Evolutionary conservation across 164 flowering plant genomes (phyloP).

Genomic region (Santalum album): DNA sequence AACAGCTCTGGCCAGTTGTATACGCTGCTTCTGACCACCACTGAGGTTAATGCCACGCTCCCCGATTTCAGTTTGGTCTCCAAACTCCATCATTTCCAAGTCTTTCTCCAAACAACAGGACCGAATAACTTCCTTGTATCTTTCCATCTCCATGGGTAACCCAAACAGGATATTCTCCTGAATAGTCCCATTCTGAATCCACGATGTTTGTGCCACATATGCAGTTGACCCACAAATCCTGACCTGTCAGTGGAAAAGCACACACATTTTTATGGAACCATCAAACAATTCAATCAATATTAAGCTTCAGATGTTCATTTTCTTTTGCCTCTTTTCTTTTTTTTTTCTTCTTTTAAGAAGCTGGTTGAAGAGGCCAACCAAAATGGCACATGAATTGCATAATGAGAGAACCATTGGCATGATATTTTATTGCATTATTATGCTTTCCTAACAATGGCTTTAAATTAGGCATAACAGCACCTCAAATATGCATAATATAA

Average conservation of each 20-base stretch:
- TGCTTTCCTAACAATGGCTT: too few species aligned
- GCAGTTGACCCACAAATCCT: slow-evolving; percentile 86
- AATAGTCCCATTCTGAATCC: slow-evolving; percentile 98
- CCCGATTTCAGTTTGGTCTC: slow-evolving; percentile 97
- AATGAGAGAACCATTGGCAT: too few species aligned
- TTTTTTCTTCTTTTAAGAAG: too few species aligned
- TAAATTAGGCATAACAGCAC: too few species aligned
- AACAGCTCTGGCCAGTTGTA: slow-evolving; percentile 95
- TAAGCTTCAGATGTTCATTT: too few species aligned
- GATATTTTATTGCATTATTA: too few species aligned
- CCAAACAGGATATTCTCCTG: slow-evolving; percentile 87
- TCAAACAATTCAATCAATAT: background rate
- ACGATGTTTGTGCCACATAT: slow-evolving; percentile 93
- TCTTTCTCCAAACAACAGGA: slow-evolving; percentile 85
- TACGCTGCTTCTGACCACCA: slow-evolving; percentile 98
- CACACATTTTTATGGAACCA: background rate
- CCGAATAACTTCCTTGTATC: slow-evolving; percentile 58
- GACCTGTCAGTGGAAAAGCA: slow-evolving; percentile 34
- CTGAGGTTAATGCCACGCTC: slow-evolving; percentile 98
- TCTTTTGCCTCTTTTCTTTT: too few species aligned
- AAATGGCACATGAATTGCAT: too few species aligned
- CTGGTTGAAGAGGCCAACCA: too few species aligned
- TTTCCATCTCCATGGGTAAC: slow-evolving; percentile 54
- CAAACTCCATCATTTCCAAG: slow-evolving; percentile 93
- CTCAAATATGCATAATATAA: too few species aligned